Evolutionary conservation across 2,329 filamentous ascomycete species (phyloP).

Genomic region (Coniosporium tulheliwenetii): DNA sequence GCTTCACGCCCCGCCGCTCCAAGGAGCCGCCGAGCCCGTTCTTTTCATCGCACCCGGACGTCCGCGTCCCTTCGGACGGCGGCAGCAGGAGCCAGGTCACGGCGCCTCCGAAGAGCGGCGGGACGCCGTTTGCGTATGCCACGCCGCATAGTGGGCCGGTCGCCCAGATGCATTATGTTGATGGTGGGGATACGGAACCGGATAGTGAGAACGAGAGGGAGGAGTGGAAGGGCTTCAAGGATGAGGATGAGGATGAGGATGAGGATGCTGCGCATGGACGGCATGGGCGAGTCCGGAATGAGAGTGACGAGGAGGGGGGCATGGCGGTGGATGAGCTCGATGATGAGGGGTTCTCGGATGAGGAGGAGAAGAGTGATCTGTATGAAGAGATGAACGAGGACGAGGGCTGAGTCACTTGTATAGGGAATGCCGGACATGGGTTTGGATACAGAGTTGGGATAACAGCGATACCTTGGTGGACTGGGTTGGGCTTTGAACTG

Average conservation of each 20-base stretch:
- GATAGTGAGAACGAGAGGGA: conserved; percentile 9
- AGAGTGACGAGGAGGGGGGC: neutral
- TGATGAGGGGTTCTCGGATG: neutral
- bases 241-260: conserved; percentile 9
- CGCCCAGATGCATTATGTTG: conserved; percentile 10
- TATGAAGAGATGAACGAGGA: too few relatives aligned
- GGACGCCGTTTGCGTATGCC: conserved; percentile 54
- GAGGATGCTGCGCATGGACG: conserved; percentile 6
- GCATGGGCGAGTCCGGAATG: neutral
- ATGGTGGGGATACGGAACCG: conserved; percentile 15
- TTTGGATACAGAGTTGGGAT: too few relatives aligned
- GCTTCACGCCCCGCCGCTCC: conserved; percentile 26
- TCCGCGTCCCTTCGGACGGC: neutral
- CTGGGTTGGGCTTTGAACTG: too few relatives aligned
- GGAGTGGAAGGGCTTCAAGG: neutral
- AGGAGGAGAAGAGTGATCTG: too few relatives aligned
- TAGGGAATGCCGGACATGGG: too few relatives aligned
- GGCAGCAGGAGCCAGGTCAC: conserved; percentile 7
- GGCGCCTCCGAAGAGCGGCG: conserved; percentile 13
- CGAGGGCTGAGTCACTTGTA: too few relatives aligned
- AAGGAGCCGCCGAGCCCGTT: conserved; percentile 28
- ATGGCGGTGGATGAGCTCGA: neutral
- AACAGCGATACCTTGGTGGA: too few relatives aligned
- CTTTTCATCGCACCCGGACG: conserved; percentile 14
- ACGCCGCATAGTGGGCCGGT: conserved; percentile 47